Evolutionary conservation across 805 yeast genomes (phyloP), one percentile per base, ranked within the genome.

Genomic region (Zygosaccharomyces siamensis): DNA sequence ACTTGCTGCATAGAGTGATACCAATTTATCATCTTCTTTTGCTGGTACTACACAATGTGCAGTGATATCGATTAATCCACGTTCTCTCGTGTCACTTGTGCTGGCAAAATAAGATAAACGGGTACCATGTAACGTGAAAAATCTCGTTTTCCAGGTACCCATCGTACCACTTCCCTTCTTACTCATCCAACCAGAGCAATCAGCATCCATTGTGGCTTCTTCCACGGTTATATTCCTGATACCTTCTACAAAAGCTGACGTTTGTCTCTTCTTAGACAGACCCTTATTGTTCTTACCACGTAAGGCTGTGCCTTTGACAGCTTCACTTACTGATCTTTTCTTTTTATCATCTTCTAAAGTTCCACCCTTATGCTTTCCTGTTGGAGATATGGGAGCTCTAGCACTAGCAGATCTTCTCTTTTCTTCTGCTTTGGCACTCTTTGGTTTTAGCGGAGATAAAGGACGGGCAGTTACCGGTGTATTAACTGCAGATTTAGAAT

Each of bases 11-110:
- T 87, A 87, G 41, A 92, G 69, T 0, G 97, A 87, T 33, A 88
- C 82, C 47, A 86, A 75, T 63, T 85, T 87, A 69, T 90, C 97
- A 58, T 88, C 95, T 50, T 84, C 90, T 50, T 74, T 75, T 0
- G 87, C 83, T 0, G 97, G 95, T 23, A 89, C 72, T 0, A 92
- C 98, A 56, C 87, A 78, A 68, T 93, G 98, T 0, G 97, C 89
- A 0, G 97, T 93, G 48, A 93, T 89, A 67, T 93, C 99, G 54
- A 93, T 93, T 47, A 93, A 72, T 0, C 99, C 99, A 58, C 86
- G 83, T 64, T 93, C 99, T 54, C 81, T 78, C 33, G 79, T 78
- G 67, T 93, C 99, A 46, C 79, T 79, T 57, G 86, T 73, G 12
- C 84, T 79, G 0, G 86, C 76, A 65, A 88, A 93, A 66, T 93